Evolutionary conservation across 148 eudicot species (phyloP).

Genomic region (Vaccinium corymbosum): DNA sequence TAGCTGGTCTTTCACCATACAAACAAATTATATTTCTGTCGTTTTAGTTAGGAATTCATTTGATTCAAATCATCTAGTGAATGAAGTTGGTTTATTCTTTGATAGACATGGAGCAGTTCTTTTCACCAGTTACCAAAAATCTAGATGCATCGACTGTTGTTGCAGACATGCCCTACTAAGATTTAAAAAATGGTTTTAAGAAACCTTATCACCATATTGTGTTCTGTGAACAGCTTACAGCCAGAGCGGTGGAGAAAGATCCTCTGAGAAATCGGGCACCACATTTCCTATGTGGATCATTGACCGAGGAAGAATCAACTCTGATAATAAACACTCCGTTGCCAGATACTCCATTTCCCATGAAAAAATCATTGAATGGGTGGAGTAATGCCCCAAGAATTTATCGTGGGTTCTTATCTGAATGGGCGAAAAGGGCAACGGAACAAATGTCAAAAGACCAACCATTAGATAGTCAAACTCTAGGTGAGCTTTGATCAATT

Average conservation of each 20-base stretch:
- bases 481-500: conserved; percentile 32
- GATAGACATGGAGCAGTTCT: conserved; percentile 21
- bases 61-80: not conserved
- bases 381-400: conserved; percentile 54
- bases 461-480: conserved; percentile 32
- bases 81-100: not conserved
- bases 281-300: conserved; percentile 77
- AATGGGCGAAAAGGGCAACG: conserved; percentile 36
- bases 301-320: conserved; percentile 47
- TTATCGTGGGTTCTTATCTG: conserved; percentile 37
- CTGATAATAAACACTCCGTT: conserved; percentile 43
- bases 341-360: conserved; percentile 40
- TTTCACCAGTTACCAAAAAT: not conserved
- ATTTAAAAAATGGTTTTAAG: not conserved
- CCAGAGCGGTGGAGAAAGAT: conserved; percentile 63
- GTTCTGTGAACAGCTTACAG: conserved; percentile 50
- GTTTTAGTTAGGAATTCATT: too few relatives aligned
- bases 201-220: not conserved
- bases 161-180: not conserved
- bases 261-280: conserved; percentile 63
- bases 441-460: conserved; percentile 33
- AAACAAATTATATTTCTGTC: too few relatives aligned
- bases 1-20: too few relatives aligned
- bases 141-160: not conserved
- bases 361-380: conserved; percentile 51